Evolutionary conservation across 148 eudicot genomes (phyloP).

Genomic region (Rhododendron vialii): DNA sequence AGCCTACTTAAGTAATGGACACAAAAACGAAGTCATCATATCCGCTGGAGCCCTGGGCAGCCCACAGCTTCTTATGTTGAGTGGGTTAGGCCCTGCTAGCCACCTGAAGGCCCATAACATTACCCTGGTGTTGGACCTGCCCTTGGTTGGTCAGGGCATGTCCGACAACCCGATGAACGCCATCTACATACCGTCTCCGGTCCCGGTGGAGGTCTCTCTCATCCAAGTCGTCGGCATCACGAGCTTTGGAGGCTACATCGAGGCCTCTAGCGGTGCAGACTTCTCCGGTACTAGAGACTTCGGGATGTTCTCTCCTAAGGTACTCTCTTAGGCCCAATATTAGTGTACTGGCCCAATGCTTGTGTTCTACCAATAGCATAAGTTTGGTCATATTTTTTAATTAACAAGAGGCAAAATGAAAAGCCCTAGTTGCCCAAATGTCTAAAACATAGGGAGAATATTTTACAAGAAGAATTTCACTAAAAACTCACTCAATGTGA

Average conservation of each 20-base stretch:
- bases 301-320: constrained; percentile 97
- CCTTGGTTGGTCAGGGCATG: constrained; percentile 76
- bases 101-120: constrained; percentile 71
- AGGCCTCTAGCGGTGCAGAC: constrained; percentile 75
- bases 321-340: constrained; percentile 6
- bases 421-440: neutral
- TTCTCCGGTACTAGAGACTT: constrained; percentile 48
- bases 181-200: constrained; percentile 70
- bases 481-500: neutral
- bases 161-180: constrained; percentile 92
- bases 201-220: constrained; percentile 74
- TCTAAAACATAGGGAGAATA: neutral
- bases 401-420: neutral
- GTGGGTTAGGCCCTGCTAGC: constrained; percentile 71
- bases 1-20: constrained; percentile 51
- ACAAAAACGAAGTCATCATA: constrained; percentile 59
- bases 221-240: constrained; percentile 88
- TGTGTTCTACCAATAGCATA: neutral
- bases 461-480: neutral
- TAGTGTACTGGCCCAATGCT: neutral
- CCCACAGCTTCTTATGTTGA: constrained; percentile 85
- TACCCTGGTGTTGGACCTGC: constrained; percentile 52
- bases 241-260: constrained; percentile 61
- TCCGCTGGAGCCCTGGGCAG: constrained; percentile 88
- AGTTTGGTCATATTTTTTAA: neutral